Evolutionary conservation across 1,139 yeast genomes (phyloP).

Genomic region (Scheffersomyces lignicola): DNA sequence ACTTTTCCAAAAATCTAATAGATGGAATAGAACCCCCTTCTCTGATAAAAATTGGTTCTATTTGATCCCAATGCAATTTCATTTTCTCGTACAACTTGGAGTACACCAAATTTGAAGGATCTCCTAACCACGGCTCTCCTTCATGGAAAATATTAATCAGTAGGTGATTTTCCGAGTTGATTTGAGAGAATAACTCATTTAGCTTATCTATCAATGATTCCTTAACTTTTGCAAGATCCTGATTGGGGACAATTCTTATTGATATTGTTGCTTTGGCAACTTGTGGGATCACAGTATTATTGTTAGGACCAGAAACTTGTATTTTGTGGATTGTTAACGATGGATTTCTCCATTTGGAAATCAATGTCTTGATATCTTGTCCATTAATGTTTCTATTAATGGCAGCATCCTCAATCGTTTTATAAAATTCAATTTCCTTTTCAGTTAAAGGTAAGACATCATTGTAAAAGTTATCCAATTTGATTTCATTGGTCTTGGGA

Average conservation of each 20-base stretch:
- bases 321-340: slow-evolving; percentile 87
- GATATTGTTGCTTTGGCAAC: slow-evolving; percentile 75
- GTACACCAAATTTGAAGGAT: slow-evolving; percentile 73
- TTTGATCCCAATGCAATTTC: slow-evolving; percentile 58
- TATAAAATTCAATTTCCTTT: slow-evolving; percentile 59
- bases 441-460: slow-evolving; percentile 56
- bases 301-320: slow-evolving; percentile 86
- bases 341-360: slow-evolving; percentile 91
- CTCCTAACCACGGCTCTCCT: slow-evolving; percentile 97
- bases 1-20: slow-evolving; percentile 78
- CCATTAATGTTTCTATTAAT: slow-evolving; percentile 20
- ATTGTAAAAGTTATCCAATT: slow-evolving; percentile 70
- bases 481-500: slow-evolving; percentile 54
- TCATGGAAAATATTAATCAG: slow-evolving; percentile 66
- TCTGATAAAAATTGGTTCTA: slow-evolving; percentile 78
- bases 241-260: slow-evolving; percentile 87
- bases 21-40: slow-evolving; percentile 98
- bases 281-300: slow-evolving; percentile 87
- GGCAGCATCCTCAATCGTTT: slow-evolving; percentile 53
- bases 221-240: slow-evolving; percentile 62
- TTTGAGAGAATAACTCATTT: slow-evolving; percentile 23
- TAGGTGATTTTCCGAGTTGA: slow-evolving; percentile 62
- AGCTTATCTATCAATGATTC: slow-evolving; percentile 48
- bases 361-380: slow-evolving; percentile 51
- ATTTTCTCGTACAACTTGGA: slow-evolving; percentile 62